A percentile compares a stretch with the other conserved stretches of the same genome.
phyloP scores from a whole-genome alignment of 768 basidiomycete species.

The Lyophyllum shimeji region DNA sequence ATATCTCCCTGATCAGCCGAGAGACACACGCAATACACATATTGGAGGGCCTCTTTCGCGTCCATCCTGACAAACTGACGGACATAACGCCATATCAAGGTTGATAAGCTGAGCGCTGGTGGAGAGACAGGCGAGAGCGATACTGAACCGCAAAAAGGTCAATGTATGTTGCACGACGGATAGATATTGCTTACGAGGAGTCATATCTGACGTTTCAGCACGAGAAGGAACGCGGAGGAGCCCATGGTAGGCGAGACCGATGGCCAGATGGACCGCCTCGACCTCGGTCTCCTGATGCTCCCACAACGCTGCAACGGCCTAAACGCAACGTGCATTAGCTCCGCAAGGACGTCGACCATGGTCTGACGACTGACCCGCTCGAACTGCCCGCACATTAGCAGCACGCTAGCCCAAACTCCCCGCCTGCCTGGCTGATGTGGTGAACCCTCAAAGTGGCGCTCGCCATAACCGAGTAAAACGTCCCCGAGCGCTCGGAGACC shows the following conservation, averaged over 20 bases:
- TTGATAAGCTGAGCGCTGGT: conserved; percentile 78
- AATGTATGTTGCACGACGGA: not conserved
- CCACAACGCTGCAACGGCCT: conserved; percentile 92
- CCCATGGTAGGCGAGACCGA: conserved; percentile 92
- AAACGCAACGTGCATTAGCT: too few species aligned
- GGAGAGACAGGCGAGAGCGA: conserved; percentile 65
- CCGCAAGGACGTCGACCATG: too few species aligned
- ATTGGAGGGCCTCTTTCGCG: conserved; percentile 91
- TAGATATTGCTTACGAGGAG: conserved; percentile 53
- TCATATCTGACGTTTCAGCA: conserved; percentile 83
- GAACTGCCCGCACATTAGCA: conserved; percentile 92
- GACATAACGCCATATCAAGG: conserved; percentile 90
- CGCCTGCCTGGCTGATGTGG: conserved; percentile 56
- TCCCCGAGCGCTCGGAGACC: conserved; percentile 76
- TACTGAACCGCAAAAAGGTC: conserved; percentile 39
- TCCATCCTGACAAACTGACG: conserved; percentile 92
- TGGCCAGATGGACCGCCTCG: conserved; percentile 92
- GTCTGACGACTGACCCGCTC: conserved; percentile 63
- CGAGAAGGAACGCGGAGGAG: conserved; percentile 80
- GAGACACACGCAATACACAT: conserved; percentile 85
- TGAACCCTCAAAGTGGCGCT: conserved; percentile 77
- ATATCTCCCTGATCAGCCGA: conserved; percentile 67
- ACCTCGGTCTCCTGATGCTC: conserved; percentile 84
- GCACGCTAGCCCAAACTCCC: conserved; percentile 78
- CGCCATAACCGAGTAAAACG: conserved; percentile 73